Evolutionary conservation across 768 basidiomycete genomes (phyloP).

Genomic region (Tremella yokohamensis): DNA sequence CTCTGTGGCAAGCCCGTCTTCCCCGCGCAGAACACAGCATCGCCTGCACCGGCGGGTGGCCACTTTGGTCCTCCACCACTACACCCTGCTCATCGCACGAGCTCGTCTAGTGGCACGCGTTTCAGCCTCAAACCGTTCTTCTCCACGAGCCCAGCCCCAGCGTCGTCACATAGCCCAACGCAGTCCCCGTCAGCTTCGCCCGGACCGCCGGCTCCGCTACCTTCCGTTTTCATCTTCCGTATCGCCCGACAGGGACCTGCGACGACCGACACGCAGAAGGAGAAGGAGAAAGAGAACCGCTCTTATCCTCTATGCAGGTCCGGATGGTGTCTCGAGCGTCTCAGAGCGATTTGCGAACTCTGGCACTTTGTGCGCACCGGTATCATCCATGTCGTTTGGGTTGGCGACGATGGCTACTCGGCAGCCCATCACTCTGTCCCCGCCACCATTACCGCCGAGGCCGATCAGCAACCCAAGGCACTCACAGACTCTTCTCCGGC

Average conservation of each 20-base stretch:
- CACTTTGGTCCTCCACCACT: conserved; percentile 54
- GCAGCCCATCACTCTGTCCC: neutral
- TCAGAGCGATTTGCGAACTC: conserved; percentile 80
- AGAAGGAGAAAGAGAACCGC: conserved; percentile 33
- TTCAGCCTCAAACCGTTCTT: conserved; percentile 53
- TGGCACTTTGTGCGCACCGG: conserved; percentile 84
- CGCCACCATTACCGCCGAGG: neutral
- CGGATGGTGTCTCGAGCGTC: conserved; percentile 79
- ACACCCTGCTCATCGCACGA: conserved; percentile 57
- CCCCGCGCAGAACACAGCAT: conserved; percentile 18
- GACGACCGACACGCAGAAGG: conserved; percentile 9
- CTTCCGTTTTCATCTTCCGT: conserved; percentile 50
- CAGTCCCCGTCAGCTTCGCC: conserved; percentile 36
- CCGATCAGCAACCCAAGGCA: neutral
- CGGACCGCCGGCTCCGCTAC: conserved; percentile 15
- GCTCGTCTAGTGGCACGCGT: conserved; percentile 45
- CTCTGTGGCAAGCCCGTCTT: conserved; percentile 66
- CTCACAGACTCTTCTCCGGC: conserved; percentile 11
- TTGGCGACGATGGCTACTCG: conserved; percentile 60
- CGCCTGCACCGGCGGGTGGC: conserved; percentile 22
- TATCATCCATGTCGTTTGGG: conserved; percentile 82
- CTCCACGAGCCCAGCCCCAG: conserved; percentile 43
- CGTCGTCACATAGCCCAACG: conserved; percentile 15
- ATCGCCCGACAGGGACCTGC: conserved; percentile 34
- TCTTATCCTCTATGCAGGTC: conserved; percentile 73